Conservation (phyloP, 2,329 filamentous ascomycete genomes). For the Aspergillus pseudoviridinutans region DNA sequence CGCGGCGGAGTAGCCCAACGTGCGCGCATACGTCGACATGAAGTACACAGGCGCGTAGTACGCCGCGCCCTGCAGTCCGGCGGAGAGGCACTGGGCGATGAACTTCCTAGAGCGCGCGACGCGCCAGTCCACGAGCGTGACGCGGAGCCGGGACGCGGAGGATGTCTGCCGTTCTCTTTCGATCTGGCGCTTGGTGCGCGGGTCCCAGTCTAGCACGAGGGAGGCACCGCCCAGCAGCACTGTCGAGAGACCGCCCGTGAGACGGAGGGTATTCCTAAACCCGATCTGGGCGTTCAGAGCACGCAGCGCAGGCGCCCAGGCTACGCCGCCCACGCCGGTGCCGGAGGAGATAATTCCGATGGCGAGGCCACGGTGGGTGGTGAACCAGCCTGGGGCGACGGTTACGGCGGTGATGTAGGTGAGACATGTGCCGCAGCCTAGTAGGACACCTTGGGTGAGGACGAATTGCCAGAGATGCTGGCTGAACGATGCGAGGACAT, state of each 20-base stretch:
- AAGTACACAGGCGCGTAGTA: slow-evolving; percentile 42
- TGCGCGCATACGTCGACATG: slow-evolving; percentile 38
- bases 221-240: slow-evolving; percentile 26
- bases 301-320: slow-evolving; percentile 34
- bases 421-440: slow-evolving; percentile 38
- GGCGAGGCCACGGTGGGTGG: slow-evolving; percentile 32
- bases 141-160: slow-evolving; percentile 17
- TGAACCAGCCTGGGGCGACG: slow-evolving; percentile 38
- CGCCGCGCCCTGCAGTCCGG: slow-evolving; percentile 37
- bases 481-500: slow-evolving; percentile 34
- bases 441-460: slow-evolving; percentile 35
- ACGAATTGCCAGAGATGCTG: slow-evolving; percentile 32
- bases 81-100: slow-evolving; percentile 33
- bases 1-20: slow-evolving; percentile 33
- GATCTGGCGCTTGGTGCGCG: slow-evolving; percentile 21
- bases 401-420: slow-evolving; percentile 38
- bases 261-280: slow-evolving; percentile 36
- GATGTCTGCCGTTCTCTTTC: slow-evolving; percentile 13
- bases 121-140: slow-evolving; percentile 31
- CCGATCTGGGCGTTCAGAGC: slow-evolving; percentile 31
- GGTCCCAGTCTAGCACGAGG: slow-evolving; percentile 28
- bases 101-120: slow-evolving; percentile 29
- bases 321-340: slow-evolving; percentile 39
- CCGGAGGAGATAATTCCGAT: slow-evolving; percentile 40
- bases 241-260: slow-evolving; percentile 28